Base-by-base conservation (phyloP, 1,284 basidiomycete genomes). In the Polyporus tsugae region DNA sequence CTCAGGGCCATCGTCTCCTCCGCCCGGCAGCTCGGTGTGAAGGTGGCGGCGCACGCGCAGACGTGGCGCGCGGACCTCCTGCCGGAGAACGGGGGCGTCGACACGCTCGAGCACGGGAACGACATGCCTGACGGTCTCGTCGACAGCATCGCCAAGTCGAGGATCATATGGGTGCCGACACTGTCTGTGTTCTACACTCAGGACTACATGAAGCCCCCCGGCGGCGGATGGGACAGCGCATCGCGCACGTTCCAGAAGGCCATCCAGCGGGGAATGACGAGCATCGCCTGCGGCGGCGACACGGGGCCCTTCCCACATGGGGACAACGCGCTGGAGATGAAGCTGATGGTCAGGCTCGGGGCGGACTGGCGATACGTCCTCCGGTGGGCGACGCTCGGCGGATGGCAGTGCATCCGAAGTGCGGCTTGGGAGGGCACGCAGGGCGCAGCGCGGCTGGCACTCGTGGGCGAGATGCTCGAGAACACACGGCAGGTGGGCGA, bases 231-330 rank as follows among this genome's bases (percentile, higher is more conserved):
- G 88, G 79, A 80, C 58, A 73, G 72, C 41, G 80, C 80, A 1
- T 72, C 77, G 38, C 70, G 70, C 11, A 81, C 82, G 7, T 91
- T 92, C 79, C 73, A 77, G 63, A 76, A 76, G 2, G 88, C 85
- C 9, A 74, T 90, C 11, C 76, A 78, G 33, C 72, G 76, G 2
- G 82, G 81, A 0, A 75, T 85, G 68, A 81, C 83, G 22, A 83
- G 82, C 35, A 83, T 91, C 64, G 88, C 87, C 5, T 87, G 86
- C 74, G 89, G 89, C 4, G 89, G 89, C 2, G 89, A 91, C 75
- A 91, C 89, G 0, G 89, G 89, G 2, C 83, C 85, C 2, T 91
- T 91, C 76, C 73, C 85, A 39, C 90, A 90, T 74, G 89, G 89
- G 1, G 80, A 84, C 67, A 91, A 91, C 72, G 83, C 86, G 36